Base-by-base conservation (phyloP, 345 rosid species). In the Leavenworthia alabamica region DNA sequence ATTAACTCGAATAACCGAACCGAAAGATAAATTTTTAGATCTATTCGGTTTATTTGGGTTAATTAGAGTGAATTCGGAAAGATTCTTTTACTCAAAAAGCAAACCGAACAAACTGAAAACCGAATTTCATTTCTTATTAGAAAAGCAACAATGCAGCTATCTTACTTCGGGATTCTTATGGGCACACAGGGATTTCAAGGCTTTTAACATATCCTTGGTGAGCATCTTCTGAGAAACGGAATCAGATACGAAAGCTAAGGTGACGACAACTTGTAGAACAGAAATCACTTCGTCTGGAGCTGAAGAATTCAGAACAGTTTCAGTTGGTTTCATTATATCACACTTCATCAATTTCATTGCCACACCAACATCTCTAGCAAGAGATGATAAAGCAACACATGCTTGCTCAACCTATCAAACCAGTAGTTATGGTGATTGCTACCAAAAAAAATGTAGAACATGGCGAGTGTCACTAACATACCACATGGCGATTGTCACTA, bases 341-440 rank as follows among this genome's bases (percentile, higher is more conserved):
- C 96, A 93, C 80, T 93, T 93, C 84, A 93, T 86, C 75, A 93
- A 78, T 80, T 84, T 89, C 88, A 93, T 78, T 26, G 92, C 95
- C 26, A 93, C 86, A 5, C 90, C 83, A 56, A 89, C 79, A 70
- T 93, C 99, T 80, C 79, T 86, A 64, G 96, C 87, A 73, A 93
- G 96, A 75, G 95, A 78, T 42, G 97, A 93, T 67, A 93, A 78
- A 56, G 96, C 95, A 66, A 79, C 89, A 71, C 97, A 89, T 63
- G 99, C 99, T 83, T 93, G 95, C 74, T 89, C 84, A 50, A 93
- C 96, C 99, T 93, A 77, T 66, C 55, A 80, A 70, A 74, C 52
- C 20, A 22, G 60, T 41, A 75, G 70, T 11, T 51, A 52, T 41
- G 46, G 70, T 64, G 58, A 60, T 20, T 62, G 75, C 37, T 55